These are phyloP conservation scores for Lepiota venenata DNA, from an alignment of 768 basidiomycete genomes.

Conservation along the genomic window DNA sequence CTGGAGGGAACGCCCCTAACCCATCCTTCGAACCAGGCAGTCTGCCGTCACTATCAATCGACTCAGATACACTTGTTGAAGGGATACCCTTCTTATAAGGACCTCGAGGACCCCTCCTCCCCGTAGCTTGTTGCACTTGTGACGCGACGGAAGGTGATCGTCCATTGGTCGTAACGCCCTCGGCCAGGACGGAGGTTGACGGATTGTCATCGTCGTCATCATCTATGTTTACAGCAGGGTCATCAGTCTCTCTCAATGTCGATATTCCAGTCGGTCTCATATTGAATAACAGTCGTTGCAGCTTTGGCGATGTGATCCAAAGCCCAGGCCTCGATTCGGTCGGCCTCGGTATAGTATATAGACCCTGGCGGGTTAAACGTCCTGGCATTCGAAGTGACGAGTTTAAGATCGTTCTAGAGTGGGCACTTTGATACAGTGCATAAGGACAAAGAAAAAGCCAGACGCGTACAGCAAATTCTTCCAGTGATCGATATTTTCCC, in stretches of 20 bases:
- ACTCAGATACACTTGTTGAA: slow-evolving; percentile 32
- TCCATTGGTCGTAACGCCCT: slow-evolving; percentile 38
- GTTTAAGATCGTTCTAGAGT: slow-evolving; percentile 59
- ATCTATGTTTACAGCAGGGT: slow-evolving; percentile 37
- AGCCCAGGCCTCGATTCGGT: slow-evolving; percentile 65
- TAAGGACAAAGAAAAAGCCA: slow-evolving; percentile 3
- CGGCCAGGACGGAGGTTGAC: slow-evolving; percentile 39
- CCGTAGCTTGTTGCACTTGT: slow-evolving; percentile 32
- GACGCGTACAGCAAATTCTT: slow-evolving; percentile 71
- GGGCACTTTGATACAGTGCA: slow-evolving; percentile 7
- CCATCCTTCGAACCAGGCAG: slow-evolving; percentile 79
- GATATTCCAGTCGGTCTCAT: slow-evolving; percentile 83
- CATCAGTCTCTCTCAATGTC: slow-evolving; percentile 71
- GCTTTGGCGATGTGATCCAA: slow-evolving; percentile 73
- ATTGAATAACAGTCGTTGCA: slow-evolving; percentile 71
- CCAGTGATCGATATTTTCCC: slow-evolving; percentile 75
- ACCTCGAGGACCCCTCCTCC: slow-evolving; percentile 45
- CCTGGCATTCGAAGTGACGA: slow-evolving; percentile 74
- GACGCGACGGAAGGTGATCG: slow-evolving; percentile 47
- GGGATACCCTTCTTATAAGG: slow-evolving; percentile 46
- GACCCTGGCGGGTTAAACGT: slow-evolving; percentile 72
- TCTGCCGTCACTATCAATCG: slow-evolving; percentile 66
- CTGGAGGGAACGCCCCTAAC: slow-evolving; percentile 65
- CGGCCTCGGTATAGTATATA: slow-evolving; percentile 74
- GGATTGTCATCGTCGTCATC: slow-evolving; percentile 33